Evolutionary conservation across 805 yeast genomes (phyloP), one percentile per base, ranked within the genome.

Genomic region (Metschnikowia shivogae): DNA sequence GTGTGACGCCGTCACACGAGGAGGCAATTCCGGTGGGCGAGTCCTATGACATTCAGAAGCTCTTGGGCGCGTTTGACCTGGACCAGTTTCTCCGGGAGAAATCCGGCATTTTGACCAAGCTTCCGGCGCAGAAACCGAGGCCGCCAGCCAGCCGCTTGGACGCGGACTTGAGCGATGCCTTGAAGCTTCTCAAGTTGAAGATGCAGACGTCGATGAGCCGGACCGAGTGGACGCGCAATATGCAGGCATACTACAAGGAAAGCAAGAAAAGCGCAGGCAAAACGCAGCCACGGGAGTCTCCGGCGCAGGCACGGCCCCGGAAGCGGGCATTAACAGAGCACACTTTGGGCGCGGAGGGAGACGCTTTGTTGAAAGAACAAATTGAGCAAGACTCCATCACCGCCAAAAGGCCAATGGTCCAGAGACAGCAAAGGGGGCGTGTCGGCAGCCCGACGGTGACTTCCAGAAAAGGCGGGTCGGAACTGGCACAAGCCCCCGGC

Each of bases 1-100:
- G 98, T 64, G 73, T 89, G 2, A 95, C 99, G 0, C 97, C 97
- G 0, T 88, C 97, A 0, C 84, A 89, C 55, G 81, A 83, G 0
- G 54, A 60, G 6, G 48, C 53, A 0, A 82, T 90, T 13, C 77
- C 85, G 1, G 84, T 82, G 5, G 99, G 99, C 9, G 89, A 85
- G 59, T 78, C 88, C 0, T 57, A 86, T 12, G 81, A 81, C 50
- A 89, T 93, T 20, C 55, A 51, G 27, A 54, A 69, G 35, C 61
- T 90, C 24, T 59, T 86, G 41, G 65, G 65, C 5, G 72, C 64
- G n/a, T 50, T 32, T 10, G 53, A 52, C 29, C 46, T 37, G 4
- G 47, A 39, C 3, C 33, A 36, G 13, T 29, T 47, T 12, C 56
- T 54, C 22, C 44, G 27, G 48, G 46, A 33, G 26, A 47, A 37